Evolutionary conservation across 2,329 filamentous ascomycete species (phyloP), one percentile per base, ranked within the genome.

Genomic region (Arthrobotrys pseudoclavata): DNA sequence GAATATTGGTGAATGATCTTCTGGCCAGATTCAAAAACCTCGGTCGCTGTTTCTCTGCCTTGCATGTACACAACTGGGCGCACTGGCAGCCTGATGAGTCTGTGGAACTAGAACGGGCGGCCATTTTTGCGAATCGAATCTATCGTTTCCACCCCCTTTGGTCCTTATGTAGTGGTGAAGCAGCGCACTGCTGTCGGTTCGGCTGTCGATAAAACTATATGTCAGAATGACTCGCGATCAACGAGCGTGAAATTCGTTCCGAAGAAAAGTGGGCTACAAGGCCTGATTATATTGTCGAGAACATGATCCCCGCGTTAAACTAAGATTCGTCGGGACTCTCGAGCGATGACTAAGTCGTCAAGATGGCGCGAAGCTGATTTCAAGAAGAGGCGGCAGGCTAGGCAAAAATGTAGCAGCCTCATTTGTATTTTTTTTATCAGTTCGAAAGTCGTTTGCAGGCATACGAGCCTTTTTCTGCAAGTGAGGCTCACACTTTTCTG

Each of bases 211-310:
- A 67, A 63, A 40, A 50, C 9, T 26, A 24, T 70, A 66, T 66
- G 66, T 67, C 62, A 66, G 60, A 47, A 76, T 76, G 57, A 67
- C 60, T 76, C 57, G 72, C 60, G 72, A 76, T 76, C 37, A 52
- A 76, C 48, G 64, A 69, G 24, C 53, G 57, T 64, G 60, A 70
- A 70, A 70, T 61, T 69, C 45, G 72, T 70, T 53, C 50, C 45
- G 60, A 66, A 61, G 72, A 67, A 69, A 70, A 62, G 60, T 69
- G 71, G 72, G 72, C 66, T 66, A 53, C 60, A 50, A 53, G 72
- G 72, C 72, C 61, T 70, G 72, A 53, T 76, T 76, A 76, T 76
- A 76, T 76, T 70, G 53, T 63, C 71, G n/a, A 68, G 34, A 40
- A 34, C 63, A 63, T 63, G 70, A 22, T 53, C 53, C 55, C 37